Conservation (phyloP, 1,284 basidiomycete genomes). For the Cutaneotrichosporon cyanovorans region DNA sequence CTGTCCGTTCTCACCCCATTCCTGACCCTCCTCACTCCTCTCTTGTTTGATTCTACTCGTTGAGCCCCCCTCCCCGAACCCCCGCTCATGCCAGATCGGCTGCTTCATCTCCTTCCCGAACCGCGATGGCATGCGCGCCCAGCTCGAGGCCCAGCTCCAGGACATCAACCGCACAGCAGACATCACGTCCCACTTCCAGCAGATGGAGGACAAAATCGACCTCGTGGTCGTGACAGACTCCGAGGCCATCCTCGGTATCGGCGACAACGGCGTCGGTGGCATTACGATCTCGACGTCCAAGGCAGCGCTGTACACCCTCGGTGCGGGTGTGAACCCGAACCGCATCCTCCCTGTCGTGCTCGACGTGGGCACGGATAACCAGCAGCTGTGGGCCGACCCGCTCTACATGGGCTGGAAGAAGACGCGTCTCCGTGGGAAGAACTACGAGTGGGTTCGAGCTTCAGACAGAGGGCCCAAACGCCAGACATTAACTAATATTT, state of each 20-base stretch:
- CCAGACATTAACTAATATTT: too few species aligned
- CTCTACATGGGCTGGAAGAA: slow-evolving; percentile 48
- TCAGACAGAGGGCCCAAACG: not conserved
- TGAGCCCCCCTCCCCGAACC: too few species aligned
- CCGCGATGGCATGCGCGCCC: slow-evolving; percentile 57
- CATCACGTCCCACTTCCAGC: slow-evolving; percentile 58
- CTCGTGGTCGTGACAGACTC: slow-evolving; percentile 74
- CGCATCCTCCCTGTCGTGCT: slow-evolving; percentile 58
- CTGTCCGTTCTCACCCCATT: too few species aligned
- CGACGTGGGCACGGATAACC: slow-evolving; percentile 72
- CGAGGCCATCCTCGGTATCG: slow-evolving; percentile 71
- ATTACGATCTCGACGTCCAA: slow-evolving; percentile 74
- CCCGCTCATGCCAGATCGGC: slow-evolving; percentile 11
- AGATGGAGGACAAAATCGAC: slow-evolving; percentile 54
- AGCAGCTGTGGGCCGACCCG: slow-evolving; percentile 45
- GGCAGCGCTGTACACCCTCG: slow-evolving; percentile 70
- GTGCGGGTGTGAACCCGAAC: slow-evolving; percentile 70
- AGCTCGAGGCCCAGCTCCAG: slow-evolving; percentile 43
- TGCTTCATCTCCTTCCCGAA: slow-evolving; percentile 51
- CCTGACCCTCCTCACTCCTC: too few species aligned
- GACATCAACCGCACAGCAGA: slow-evolving; percentile 53
- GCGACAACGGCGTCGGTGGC: slow-evolving; percentile 46
- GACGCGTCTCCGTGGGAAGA: slow-evolving; percentile 46
- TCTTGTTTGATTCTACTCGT: not conserved
- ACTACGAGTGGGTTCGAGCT: slow-evolving; percentile 34